Evolutionary conservation across 495 filamentous ascomycete genomes (phyloP).

Genomic region (Penicillium maclennaniae): DNA sequence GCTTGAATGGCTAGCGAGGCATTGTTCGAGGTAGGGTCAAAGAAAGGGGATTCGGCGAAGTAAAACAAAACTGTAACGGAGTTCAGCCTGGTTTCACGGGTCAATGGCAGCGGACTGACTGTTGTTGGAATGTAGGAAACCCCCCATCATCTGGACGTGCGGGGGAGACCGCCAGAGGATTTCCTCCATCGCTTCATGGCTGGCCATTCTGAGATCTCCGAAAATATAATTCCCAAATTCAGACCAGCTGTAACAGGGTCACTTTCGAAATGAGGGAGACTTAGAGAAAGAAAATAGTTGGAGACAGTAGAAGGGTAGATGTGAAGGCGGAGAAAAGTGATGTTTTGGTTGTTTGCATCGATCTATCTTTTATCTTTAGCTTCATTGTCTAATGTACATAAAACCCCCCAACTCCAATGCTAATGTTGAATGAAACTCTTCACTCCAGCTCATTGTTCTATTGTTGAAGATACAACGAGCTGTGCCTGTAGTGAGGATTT

Average conservation of each 20-base stretch:
- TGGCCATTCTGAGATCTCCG: constrained; percentile 24
- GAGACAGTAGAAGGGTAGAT: not conserved
- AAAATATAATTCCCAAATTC: not conserved
- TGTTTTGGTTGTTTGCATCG: constrained; percentile 41
- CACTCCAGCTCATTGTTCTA: constrained; percentile 11
- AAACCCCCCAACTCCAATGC: constrained; percentile 22
- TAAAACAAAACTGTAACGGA: constrained; percentile 68
- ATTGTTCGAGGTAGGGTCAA: constrained; percentile 86
- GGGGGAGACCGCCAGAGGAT: constrained; percentile 68
- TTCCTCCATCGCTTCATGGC: constrained; percentile 68
- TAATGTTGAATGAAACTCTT: constrained; percentile 35
- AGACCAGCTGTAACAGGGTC: not conserved
- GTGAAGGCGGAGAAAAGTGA: constrained; percentile 18
- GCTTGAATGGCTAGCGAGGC: constrained; percentile 71
- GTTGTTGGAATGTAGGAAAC: constrained; percentile 49
- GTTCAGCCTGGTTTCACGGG: not conserved
- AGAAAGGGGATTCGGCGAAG: constrained; percentile 87
- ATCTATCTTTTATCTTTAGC: not conserved
- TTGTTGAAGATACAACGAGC: constrained; percentile 31
- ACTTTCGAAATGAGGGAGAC: not conserved
- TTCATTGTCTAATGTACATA: not conserved
- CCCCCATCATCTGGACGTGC: constrained; percentile 56
- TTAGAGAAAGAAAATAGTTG: not conserved
- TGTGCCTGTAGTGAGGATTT: constrained; percentile 2
- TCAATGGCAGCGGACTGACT: constrained; percentile 26